Percentiles rank a stretch among this genome's conserved stretches.
Evolutionary conservation across 1,284 basidiomycete species (phyloP).

Genomic region (Microstroma glucosiphilum): DNA sequence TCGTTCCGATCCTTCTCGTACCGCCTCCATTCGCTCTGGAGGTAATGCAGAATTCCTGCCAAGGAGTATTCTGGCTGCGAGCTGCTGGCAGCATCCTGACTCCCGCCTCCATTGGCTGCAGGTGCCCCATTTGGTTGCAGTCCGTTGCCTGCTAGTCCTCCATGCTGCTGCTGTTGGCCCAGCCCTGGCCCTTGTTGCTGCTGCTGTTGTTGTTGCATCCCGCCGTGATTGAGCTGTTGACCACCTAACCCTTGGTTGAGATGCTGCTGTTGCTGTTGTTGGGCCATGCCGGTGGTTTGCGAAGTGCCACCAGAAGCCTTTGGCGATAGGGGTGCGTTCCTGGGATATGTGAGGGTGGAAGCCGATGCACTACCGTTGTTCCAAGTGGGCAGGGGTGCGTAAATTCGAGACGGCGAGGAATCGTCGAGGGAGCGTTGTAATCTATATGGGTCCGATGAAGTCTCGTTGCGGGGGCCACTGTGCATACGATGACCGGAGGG

Average conservation of each 20-base stretch:
- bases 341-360: too few relatives aligned
- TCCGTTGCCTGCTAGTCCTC: slow-evolving; percentile 1
- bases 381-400: too few relatives aligned
- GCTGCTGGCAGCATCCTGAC: slow-evolving; percentile 6
- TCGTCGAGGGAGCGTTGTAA: too few relatives aligned
- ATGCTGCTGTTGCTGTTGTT: slow-evolving; percentile 8
- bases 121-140: slow-evolving; percentile 5
- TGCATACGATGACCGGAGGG: too few relatives aligned
- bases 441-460: too few relatives aligned
- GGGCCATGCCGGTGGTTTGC: slow-evolving; percentile 1
- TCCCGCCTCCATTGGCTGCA: slow-evolving; percentile 1
- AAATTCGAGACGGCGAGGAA: too few relatives aligned
- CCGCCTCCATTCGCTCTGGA: slow-evolving; percentile 94
- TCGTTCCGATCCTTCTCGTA: slow-evolving; percentile 91
- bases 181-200: slow-evolving; percentile 9
- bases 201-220: not conserved
- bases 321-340: too few relatives aligned
- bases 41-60: slow-evolving; percentile 88
- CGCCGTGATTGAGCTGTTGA: not conserved
- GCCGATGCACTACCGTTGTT: too few relatives aligned
- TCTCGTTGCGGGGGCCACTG: too few relatives aligned
- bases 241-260: not conserved
- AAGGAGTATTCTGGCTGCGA: slow-evolving; percentile 59
- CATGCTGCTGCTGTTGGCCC: not conserved
- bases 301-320: too few relatives aligned